Evolutionary conservation across 106 monocot genomes (phyloP).

Genomic region (Dactylorhiza incarnata): DNA sequence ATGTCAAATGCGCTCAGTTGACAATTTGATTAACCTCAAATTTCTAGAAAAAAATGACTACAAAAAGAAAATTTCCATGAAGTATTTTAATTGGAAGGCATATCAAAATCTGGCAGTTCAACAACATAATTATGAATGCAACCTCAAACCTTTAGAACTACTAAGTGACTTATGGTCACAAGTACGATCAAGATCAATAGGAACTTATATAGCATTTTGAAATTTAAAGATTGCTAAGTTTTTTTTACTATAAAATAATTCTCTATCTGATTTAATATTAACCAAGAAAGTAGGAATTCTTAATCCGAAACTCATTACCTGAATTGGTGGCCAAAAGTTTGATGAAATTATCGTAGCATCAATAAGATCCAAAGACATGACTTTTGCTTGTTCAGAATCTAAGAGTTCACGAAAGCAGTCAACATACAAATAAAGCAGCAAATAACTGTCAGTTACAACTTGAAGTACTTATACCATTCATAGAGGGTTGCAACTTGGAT

Average conservation of each 20-base stretch:
- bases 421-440: conserved; percentile 3
- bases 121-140: no score
- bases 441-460: background rate
- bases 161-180: background rate
- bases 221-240: background rate
- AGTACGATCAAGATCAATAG: background rate
- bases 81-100: no score
- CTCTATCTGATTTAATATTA: background rate
- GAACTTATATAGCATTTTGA: background rate
- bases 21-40: no score
- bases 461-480: conserved; percentile 35
- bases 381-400: conserved; percentile 39
- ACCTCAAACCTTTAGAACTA: no score
- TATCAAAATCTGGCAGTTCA: no score
- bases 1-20: no score
- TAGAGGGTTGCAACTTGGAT: conserved; percentile 36
- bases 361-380: conserved; percentile 52
- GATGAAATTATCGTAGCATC: conserved; percentile 93
- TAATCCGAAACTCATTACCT: conserved; percentile 33
- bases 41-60: no score
- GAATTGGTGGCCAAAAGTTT: conserved; percentile 96
- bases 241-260: background rate
- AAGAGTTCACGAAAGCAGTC: conserved; percentile 1
- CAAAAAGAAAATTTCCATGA: no score
- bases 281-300: background rate